Evolutionary conservation across 805 yeast genomes (phyloP).

Genomic region (Candida xyloterini): DNA sequence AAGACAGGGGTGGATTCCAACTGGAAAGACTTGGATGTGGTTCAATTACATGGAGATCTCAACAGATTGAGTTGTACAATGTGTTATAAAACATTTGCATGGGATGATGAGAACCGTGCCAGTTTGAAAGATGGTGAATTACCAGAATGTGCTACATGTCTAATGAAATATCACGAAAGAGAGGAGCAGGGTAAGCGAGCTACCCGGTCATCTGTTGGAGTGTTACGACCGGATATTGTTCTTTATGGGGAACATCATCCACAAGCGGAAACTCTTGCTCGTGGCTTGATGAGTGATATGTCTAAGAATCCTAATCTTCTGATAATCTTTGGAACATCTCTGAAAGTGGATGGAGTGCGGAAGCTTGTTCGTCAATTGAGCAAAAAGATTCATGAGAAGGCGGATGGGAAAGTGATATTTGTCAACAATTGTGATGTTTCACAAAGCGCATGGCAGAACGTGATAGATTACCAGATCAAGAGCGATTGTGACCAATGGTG

Average conservation of each 20-base stretch:
- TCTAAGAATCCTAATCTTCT: conserved; percentile 69
- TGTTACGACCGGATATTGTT: conserved; percentile 84
- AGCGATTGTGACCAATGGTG: conserved; percentile 86
- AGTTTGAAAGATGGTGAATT: conserved; percentile 57
- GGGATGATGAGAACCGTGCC: conserved; percentile 55
- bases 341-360: conserved; percentile 87
- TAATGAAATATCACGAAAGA: conserved; percentile 52
- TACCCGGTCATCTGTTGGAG: conserved; percentile 69
- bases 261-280: conserved; percentile 71
- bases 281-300: conserved; percentile 65
- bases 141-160: conserved; percentile 77
- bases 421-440: conserved; percentile 69
- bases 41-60: conserved; percentile 89
- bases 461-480: conserved; percentile 75
- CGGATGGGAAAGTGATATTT: conserved; percentile 75
- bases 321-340: conserved; percentile 88
- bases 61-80: conserved; percentile 72
- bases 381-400: conserved; percentile 62
- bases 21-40: conserved; percentile 71
- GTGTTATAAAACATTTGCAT: conserved; percentile 56
- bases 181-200: conserved; percentile 68
- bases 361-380: conserved; percentile 69
- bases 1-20: conserved; percentile 58
- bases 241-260: conserved; percentile 95
- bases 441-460: conserved; percentile 60